Base-by-base conservation (phyloP, 2,329 filamentous ascomycete species). In the Hymenoscyphus albidus region DNA sequence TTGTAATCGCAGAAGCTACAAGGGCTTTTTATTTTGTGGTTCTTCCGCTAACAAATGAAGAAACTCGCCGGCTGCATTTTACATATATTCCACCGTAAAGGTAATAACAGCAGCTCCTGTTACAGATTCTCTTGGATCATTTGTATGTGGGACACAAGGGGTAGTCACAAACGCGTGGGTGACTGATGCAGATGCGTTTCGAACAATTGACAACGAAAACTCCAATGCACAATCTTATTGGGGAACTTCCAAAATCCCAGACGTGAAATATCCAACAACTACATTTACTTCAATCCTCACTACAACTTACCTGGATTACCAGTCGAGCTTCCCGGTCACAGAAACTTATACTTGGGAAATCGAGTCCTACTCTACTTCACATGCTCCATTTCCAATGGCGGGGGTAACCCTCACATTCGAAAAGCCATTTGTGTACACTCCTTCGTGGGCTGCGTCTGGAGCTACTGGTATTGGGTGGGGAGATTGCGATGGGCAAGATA, bases 11-110 rank as follows among this genome's bases (percentile, higher is more conserved):
- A 6, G 10, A 31, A 14, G 7, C 27, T 16, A 31, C 35, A 40
- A 42, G 4, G 12, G 5, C 22, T 13, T 22, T 27, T 27, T 27
- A 27, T 3, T 27, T 27, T 27, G 27, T 27, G 1, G 27, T 3
- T 27, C 27, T 27, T 27, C 27, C 2, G 39, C 32, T 27, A 42
- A 22, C 10, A 3, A 22, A n/a, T 5, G 1, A 10, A 60, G 58
- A 22, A 18, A 62, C 38, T 68, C 66, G 5, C 64, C 66, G n/a
- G 62, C 59, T 13, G 66, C 64, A 9, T 68, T 65, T 44, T 64
- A 61, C 10, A 54, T 68, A 5, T 68, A 66, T 44, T 61, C 64
- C 4, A 65, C 59, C 1, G 42, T 68, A 7, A 68, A 65, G 59
- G 55, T 68, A 9, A 63, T 68, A 31, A 65, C 64, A 5, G 66